Base-by-base conservation (phyloP, 805 yeast genomes). In the Metschnikowia orientalis region DNA sequence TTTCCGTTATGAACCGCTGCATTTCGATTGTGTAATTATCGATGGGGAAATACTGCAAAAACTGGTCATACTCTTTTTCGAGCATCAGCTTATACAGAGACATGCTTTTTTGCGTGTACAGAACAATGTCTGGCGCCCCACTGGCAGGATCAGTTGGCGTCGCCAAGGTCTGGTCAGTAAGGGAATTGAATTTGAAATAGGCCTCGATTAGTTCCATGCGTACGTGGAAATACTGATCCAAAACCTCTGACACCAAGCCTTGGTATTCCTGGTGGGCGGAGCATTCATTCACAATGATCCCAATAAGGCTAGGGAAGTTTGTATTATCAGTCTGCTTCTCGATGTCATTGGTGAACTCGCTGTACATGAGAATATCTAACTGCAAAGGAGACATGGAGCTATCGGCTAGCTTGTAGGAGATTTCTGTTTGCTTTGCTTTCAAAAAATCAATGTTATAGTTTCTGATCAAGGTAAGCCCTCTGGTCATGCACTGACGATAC, bases 401-500 rank as follows among this genome's bases (percentile, higher is more conserved):
- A 6, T 23, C 24, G 11, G 34, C 23, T 12, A 40, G 26, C 17
- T 30, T 35, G 4, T 35, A 32, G 10, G 37, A 15, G 11, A 37
- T 24, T n/a, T 39, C 40, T 2, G 23, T 23, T 3, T 20, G 19
- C 20, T 33, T 44, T n/a, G 28, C 30, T n/a, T 58, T 63, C 25
- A 75, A 52, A 20, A 66, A 68, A n/a, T 55, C 55, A 7, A 65
- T 66, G 34, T 84, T 57, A 51, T 79, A 86, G 48, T 80, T 84
- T 42, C 81, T 72, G 10, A 87, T 74, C 38, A 90, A 63, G 0
- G 92, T 77, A 28, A 87, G 67, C 1, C 94, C 80, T 38, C 95
- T 71, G 1, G 89, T 78, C 71, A 87, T 68, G 49, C 95, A 85
- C 47, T 85, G 94, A 41, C 83, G 75, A 59, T 85, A 86, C 38